A percentile compares a stretch with the other conserved stretches of the same genome.
Conservation (phyloP, 2,329 filamentous ascomycete genomes). For the Dactylellina sp. region DNA sequence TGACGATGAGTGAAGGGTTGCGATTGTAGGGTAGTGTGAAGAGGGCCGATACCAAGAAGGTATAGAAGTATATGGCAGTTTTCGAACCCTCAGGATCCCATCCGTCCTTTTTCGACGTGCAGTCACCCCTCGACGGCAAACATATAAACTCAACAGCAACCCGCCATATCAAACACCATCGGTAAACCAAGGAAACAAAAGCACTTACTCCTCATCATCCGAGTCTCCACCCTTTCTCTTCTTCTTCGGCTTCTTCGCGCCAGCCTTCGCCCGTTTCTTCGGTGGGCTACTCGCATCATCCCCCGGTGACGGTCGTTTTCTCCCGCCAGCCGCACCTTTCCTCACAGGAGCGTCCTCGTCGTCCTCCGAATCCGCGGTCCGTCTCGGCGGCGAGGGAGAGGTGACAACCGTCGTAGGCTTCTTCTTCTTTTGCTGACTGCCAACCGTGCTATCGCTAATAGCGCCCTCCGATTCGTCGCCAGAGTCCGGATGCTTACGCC, state of each 20-base stretch:
- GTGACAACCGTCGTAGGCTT: conserved; percentile 26
- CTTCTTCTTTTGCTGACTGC: conserved; percentile 28
- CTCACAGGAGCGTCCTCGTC: conserved; percentile 23
- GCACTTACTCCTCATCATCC: conserved; percentile 48
- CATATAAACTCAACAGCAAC: background rate
- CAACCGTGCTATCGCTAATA: conserved; percentile 50
- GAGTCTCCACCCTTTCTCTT: conserved; percentile 22
- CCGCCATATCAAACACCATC: background rate
- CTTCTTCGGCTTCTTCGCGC: conserved; percentile 28
- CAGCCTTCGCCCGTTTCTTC: conserved; percentile 53
- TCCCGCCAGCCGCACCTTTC: conserved; percentile 25
- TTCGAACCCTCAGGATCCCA: conserved; percentile 9
- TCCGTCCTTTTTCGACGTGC: background rate
- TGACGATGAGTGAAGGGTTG: conserved; percentile 3
- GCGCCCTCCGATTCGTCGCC: conserved; percentile 54
- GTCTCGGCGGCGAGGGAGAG: conserved; percentile 36
- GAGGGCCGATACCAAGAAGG: background rate
- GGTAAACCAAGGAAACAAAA: background rate
- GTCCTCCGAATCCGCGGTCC: conserved; percentile 19
- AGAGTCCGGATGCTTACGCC: conserved; percentile 25
- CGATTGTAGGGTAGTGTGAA: background rate
- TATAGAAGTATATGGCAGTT: conserved; percentile 21
- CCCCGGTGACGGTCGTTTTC: conserved; percentile 51
- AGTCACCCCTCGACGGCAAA: background rate
- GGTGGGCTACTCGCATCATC: conserved; percentile 47